Conservation (phyloP, 495 filamentous ascomycete species). For the Darksidea phi region DNA sequence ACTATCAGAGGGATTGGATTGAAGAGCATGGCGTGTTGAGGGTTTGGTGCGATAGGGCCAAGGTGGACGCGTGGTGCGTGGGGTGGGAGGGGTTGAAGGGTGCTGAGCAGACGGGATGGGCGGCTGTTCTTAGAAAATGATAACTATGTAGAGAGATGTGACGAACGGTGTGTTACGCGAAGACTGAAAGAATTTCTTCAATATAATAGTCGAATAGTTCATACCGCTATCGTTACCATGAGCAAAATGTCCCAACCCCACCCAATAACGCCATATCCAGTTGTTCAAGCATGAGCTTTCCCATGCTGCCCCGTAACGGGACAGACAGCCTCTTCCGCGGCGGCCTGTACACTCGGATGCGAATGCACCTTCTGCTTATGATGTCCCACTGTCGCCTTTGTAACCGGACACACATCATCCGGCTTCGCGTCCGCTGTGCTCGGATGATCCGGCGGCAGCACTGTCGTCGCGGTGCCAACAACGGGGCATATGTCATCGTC, state of each 20-base stretch:
- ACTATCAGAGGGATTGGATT: slow-evolving; percentile 4
- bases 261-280: not conserved
- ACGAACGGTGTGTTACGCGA: not conserved
- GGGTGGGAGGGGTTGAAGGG: slow-evolving; percentile 7
- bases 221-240: too few species aligned
- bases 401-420: slow-evolving; percentile 30
- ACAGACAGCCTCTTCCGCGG: slow-evolving; percentile 18
- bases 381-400: slow-evolving; percentile 29
- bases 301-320: slow-evolving; percentile 24
- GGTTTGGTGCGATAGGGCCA: slow-evolving; percentile 21
- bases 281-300: not conserved
- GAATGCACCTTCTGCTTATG: slow-evolving; percentile 28
- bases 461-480: slow-evolving; percentile 27
- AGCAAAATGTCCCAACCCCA: not conserved
- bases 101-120: slow-evolving; percentile 12
- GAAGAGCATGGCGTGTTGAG: slow-evolving; percentile 11
- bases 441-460: slow-evolving; percentile 31
- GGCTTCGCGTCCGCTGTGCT: slow-evolving; percentile 13
- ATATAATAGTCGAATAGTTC: too few species aligned
- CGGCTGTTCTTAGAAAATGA: not conserved
- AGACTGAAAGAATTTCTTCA: too few species aligned
- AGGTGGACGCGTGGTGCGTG: slow-evolving; percentile 13
- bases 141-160: too few species aligned
- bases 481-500: slow-evolving; percentile 33
- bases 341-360: slow-evolving; percentile 23